A percentile compares a stretch with the other conserved stretches of the same genome.
phyloP scores from a whole-genome alignment of 202 grass and related monocot species.

The Setaria italica region DNA sequence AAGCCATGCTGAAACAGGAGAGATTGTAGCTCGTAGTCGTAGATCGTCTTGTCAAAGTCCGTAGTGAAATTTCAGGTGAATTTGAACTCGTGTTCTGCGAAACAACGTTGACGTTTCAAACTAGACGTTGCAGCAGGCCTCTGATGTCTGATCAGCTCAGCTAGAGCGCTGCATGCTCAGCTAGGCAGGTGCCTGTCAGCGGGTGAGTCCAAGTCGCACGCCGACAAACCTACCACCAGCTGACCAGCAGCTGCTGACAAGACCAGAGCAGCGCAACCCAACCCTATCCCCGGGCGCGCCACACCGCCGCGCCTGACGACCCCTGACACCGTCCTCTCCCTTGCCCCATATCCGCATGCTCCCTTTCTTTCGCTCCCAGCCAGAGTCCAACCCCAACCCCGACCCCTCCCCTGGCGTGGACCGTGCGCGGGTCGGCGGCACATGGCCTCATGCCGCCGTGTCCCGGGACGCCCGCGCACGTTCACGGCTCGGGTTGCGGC shows the following conservation, averaged over 20 bases:
- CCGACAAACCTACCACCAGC: conserved; percentile 44
- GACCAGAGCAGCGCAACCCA: neutral
- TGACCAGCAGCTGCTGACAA: neutral
- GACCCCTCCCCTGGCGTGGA: neutral
- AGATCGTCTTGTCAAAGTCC: too few species aligned
- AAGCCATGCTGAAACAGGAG: neutral
- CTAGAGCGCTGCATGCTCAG: neutral
- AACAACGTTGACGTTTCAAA: neutral
- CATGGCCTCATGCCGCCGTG: conserved; percentile 38
- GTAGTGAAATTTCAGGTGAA: neutral
- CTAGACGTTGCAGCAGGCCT: neutral
- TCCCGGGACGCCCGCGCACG: neutral
- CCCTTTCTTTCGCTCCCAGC: neutral
- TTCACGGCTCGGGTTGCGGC: neutral
- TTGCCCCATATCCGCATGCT: conserved; percentile 35
- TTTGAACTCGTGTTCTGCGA: neutral
- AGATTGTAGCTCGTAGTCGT: too few species aligned
- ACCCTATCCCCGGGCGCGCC: neutral
- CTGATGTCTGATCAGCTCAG: too few species aligned
- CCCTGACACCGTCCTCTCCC: conserved; percentile 19
- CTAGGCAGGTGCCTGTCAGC: neutral
- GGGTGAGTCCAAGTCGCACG: conserved; percentile 30
- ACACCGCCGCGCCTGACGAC: neutral
- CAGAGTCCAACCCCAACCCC: neutral
- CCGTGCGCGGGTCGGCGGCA: conserved; percentile 16